These are phyloP conservation scores for Vitis rupestris DNA, from an alignment of 164 flowering plant genomes.

Conservation along the genomic window DNA sequence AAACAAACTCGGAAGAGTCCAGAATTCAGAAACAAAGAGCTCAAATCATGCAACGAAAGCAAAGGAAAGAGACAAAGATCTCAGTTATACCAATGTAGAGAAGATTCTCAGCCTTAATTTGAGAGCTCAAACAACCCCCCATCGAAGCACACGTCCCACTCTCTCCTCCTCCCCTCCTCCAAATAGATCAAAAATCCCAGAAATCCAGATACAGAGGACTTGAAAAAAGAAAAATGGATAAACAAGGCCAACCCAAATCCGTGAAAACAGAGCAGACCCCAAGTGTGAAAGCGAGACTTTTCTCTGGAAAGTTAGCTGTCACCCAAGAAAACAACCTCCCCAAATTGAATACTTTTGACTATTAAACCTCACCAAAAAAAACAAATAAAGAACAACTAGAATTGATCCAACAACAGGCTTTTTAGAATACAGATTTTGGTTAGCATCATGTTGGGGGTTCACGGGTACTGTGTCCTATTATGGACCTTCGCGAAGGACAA, in stretches of 20 bases:
- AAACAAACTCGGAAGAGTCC: too few species aligned
- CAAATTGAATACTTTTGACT: slow-evolving; percentile 11
- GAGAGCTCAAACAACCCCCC: slow-evolving; percentile 57
- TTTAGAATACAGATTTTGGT: neutral
- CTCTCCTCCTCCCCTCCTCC: neutral
- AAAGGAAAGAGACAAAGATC: neutral
- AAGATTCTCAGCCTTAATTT: slow-evolving; percentile 54
- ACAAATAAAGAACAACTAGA: too few species aligned
- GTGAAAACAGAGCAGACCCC: neutral
- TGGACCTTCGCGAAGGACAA: slow-evolving; percentile 6
- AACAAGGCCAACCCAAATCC: neutral
- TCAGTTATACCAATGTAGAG: slow-evolving; percentile 28
- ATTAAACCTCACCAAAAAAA: neutral
- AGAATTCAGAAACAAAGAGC: too few species aligned
- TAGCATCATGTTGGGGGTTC: neutral
- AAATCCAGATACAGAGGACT: neutral
- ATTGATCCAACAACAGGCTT: neutral
- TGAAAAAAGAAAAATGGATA: neutral
- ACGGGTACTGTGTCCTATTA: slow-evolving; percentile 6
- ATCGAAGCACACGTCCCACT: slow-evolving; percentile 16
- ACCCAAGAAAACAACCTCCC: neutral
- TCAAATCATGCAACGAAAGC: neutral
- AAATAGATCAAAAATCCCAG: neutral
- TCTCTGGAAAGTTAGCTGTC: slow-evolving; percentile 7
- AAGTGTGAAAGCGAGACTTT: slow-evolving; percentile 10